Evolutionary conservation across 495 filamentous ascomycete genomes (phyloP).

Genomic region (Letharia lupina): DNA sequence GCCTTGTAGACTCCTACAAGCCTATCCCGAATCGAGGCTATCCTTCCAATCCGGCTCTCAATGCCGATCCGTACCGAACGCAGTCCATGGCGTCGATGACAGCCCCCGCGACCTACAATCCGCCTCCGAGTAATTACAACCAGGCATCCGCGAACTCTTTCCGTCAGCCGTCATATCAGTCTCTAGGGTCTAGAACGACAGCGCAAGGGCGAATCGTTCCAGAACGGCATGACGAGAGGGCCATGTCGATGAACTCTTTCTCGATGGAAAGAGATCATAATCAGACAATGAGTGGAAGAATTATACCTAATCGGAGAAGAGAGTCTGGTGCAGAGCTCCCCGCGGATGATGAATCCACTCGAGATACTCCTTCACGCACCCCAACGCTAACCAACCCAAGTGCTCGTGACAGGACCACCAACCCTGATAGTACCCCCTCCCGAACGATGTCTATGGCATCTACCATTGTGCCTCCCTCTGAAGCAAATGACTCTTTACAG

Average conservation of each 20-base stretch:
- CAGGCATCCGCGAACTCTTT: conserved; percentile 63
- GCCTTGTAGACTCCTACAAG: conserved; percentile 38
- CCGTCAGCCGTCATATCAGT: conserved; percentile 64
- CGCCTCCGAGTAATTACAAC: conserved; percentile 56
- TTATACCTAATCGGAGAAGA: conserved; percentile 63
- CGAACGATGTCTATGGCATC: conserved; percentile 88
- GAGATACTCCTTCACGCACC: conserved; percentile 30
- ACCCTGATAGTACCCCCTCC: conserved; percentile 33
- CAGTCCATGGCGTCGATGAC: conserved; percentile 77
- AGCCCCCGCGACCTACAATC: conserved; percentile 56
- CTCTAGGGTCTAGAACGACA: conserved; percentile 63
- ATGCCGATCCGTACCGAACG: conserved; percentile 77
- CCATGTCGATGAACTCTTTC: conserved; percentile 93
- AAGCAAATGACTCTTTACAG: conserved; percentile 36
- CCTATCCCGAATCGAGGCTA: conserved; percentile 37
- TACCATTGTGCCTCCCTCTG: conserved; percentile 48
- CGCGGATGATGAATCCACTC: conserved; percentile 30
- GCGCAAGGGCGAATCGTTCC: conserved; percentile 85
- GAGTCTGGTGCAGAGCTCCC: conserved; percentile 41
- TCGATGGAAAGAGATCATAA: conserved; percentile 65
- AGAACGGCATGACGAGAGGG: conserved; percentile 81
- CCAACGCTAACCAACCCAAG: conserved; percentile 27
- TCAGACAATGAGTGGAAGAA: conserved; percentile 84
- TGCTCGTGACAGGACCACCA: conserved; percentile 29
- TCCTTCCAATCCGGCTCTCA: conserved; percentile 60